A percentile compares a stretch with the other conserved stretches of the same genome.
Evolutionary conservation across 768 basidiomycete genomes (phyloP).

Genomic region (Podaxis mareebaensis): DNA sequence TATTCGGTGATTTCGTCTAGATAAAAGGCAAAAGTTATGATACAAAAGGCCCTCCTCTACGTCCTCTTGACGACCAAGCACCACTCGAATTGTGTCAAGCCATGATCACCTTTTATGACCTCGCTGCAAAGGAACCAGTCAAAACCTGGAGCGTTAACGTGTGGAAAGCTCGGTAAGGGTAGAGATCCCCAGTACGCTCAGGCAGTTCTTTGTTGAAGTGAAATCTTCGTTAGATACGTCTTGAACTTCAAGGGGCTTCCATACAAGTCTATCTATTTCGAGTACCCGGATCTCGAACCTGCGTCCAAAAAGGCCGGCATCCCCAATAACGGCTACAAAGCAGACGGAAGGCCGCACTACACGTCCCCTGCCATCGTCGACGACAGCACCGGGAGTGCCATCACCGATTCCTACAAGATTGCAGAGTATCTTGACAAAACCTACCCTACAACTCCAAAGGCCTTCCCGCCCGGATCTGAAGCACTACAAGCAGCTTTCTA

Average conservation of each 20-base stretch:
- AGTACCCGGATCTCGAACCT: conserved; percentile 12
- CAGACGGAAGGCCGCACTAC: conserved; percentile 4
- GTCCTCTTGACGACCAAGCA: too few relatives aligned
- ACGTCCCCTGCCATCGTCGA: conserved; percentile 26
- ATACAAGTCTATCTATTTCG: conserved; percentile 14
- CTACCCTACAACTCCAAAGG: conserved; percentile 39
- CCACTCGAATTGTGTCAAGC: neutral
- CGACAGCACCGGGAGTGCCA: conserved; percentile 34
- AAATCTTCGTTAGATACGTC: conserved; percentile 8
- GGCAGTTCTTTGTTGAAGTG: conserved; percentile 5
- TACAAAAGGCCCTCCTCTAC: neutral
- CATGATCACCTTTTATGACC: conserved; percentile 21
- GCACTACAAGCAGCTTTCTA: conserved; percentile 20
- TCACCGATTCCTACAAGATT: conserved; percentile 44
- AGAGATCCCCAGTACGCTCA: neutral
- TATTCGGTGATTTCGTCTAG: neutral
- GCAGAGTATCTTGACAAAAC: conserved; percentile 48
- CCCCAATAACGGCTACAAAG: neutral
- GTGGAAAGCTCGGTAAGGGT: conserved; percentile 13
- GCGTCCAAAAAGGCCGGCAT: neutral
- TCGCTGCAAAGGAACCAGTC: conserved; percentile 1
- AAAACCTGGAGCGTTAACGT: conserved; percentile 11
- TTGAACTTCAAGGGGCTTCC: conserved; percentile 17
- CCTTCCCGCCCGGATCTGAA: conserved; percentile 29
- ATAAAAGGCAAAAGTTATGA: neutral